Evolutionary conservation across 495 filamentous ascomycete species (phyloP), one percentile per base, ranked within the genome.

Genomic region (Penicillium ucsense): DNA sequence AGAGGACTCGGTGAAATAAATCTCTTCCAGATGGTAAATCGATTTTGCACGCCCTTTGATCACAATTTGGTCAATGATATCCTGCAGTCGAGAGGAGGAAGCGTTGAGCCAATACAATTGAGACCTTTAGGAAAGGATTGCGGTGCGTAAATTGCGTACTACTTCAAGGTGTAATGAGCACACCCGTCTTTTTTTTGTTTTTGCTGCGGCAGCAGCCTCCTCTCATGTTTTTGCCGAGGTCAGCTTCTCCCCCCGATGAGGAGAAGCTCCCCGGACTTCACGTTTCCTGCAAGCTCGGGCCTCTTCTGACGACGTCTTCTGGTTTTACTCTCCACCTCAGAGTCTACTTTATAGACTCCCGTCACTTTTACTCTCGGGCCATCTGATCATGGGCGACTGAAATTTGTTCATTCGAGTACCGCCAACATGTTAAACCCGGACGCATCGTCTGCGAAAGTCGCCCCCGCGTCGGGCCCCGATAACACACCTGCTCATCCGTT

Each of bases 401-500:
- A 43, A 4, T 35, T 35, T 20, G 31, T 31, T 32, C 36, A 32
- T 11, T 42, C 12, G 42, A 38, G 4, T 38, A 35, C 42, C 20
- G 28, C 27, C 38, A 45, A 35, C 31, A 61, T 61, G 59, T 50
- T 55, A 28, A 37, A 30, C 11, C 38, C 54, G 35, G 52, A 41
- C 45, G 41, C 37, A 7, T 8, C 43, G 36, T 37, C 58, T 39
- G 41, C 11, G 20, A 20, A 20, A 20, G 20, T 20, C 11, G 34
- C 12, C 38, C 11, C 52, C 29, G 49, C 53, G 29, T 31, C 53
- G 38, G 37, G 30, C 20, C 20, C 51, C 12, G 46, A 41, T 38
- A 50, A 52, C 32, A 32, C 31, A 6, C 38, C 38, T 31, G 31
- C 65, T 12, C 51, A 58, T 36, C 57, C 65, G 0, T 29, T 64